These are phyloP conservation scores for Mucor circinelloides DNA, from an alignment of 371 early-diverging fungal species.

Conservation along the genomic window DNA sequence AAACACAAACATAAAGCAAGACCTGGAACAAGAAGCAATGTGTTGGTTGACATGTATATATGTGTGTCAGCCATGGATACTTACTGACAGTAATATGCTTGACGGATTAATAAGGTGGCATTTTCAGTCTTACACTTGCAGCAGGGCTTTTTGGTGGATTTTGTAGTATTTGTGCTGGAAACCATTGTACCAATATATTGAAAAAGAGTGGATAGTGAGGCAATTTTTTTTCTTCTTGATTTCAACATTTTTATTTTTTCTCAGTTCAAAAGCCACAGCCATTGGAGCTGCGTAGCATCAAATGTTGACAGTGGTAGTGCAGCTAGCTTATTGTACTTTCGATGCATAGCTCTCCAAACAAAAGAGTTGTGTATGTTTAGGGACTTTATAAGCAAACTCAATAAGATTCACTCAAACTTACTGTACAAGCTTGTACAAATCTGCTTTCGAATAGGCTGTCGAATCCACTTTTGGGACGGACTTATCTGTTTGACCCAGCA, in stretches of 20 bases:
- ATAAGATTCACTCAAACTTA: no score
- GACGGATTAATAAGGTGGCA: slow-evolving; percentile 69
- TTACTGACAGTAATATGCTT: slow-evolving; percentile 79
- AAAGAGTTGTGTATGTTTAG: no score
- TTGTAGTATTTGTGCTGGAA: neutral
- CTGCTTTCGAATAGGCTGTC: no score
- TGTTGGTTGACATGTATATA: neutral
- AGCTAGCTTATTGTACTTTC: no score
- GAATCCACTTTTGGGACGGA: no score
- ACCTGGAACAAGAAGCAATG: slow-evolving; percentile 22
- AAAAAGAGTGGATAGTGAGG: neutral
- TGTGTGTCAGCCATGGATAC: no score
- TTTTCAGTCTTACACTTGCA: slow-evolving; percentile 77
- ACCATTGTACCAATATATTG: neutral
- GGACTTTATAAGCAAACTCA: no score
- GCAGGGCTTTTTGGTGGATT: slow-evolving; percentile 38
- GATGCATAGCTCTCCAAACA: neutral
- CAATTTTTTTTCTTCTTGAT: slow-evolving; percentile 1
- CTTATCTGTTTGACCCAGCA: no score
- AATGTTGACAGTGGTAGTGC: neutral
- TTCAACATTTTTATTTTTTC: neutral
- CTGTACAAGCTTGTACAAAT: no score
- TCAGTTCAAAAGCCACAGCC: neutral
- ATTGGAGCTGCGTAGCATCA: neutral
- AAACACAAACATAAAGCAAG: slow-evolving; percentile 67